Evolutionary conservation across 2,329 filamentous ascomycete genomes (phyloP).

Genomic region (Aspergillus pseudoterreus): DNA sequence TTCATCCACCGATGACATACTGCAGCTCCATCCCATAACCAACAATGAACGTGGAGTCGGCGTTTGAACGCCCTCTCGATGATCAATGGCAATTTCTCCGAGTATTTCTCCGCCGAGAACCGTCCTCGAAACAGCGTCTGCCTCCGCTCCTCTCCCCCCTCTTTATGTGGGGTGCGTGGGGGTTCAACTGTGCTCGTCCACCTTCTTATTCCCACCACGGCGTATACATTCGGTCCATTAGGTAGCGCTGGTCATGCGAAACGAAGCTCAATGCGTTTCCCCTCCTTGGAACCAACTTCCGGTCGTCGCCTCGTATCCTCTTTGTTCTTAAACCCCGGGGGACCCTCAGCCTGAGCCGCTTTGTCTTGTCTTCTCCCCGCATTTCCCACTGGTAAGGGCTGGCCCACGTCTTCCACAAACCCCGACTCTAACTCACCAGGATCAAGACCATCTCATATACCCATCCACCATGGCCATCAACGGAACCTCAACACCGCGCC

Average conservation of each 20-base stretch:
- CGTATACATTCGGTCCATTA: neutral
- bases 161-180: slow-evolving; percentile 11
- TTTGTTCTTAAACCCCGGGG: neutral
- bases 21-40: neutral
- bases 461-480: slow-evolving; percentile 18
- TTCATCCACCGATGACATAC: no score
- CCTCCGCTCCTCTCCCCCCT: slow-evolving; percentile 5
- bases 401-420: neutral
- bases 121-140: neutral
- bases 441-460: neutral
- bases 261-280: slow-evolving; percentile 1
- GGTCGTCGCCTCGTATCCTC: slow-evolving; percentile 3
- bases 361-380: neutral
- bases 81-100: neutral
- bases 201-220: neutral
- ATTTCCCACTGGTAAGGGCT: neutral
- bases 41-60: neutral
- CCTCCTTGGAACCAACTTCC: slow-evolving; percentile 3
- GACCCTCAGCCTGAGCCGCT: neutral
- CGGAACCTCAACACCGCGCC: slow-evolving; percentile 20
- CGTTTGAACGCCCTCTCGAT: neutral
- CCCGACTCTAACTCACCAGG: neutral
- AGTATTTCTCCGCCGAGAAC: neutral
- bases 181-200: neutral
- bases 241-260: neutral